phyloP scores from a whole-genome alignment of 2,329 filamentous ascomycete genomes.

The Alternaria viburni region DNA sequence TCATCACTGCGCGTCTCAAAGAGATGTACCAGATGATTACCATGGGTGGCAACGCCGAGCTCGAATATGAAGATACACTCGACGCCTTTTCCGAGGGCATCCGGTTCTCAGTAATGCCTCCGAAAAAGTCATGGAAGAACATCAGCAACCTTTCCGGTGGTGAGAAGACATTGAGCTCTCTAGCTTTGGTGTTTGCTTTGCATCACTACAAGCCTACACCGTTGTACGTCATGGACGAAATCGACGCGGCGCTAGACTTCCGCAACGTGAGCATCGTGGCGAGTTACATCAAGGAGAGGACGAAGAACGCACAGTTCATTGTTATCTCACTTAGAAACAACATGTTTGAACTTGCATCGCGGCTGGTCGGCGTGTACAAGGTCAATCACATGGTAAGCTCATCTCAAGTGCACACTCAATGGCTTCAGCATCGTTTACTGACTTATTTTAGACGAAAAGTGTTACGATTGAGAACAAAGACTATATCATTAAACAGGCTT shows the following conservation, averaged over 20 bases:
- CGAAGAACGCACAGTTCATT: conserved; percentile 99
- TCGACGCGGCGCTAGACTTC: conserved; percentile 97
- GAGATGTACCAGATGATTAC: conserved; percentile 99
- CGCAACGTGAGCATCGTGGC: conserved; percentile 98
- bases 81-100: conserved; percentile 98
- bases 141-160: conserved; percentile 95
- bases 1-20: conserved; percentile 91
- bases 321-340: conserved; percentile 98
- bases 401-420: background rate
- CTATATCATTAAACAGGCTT: conserved; percentile 44
- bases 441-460: conserved; percentile 57
- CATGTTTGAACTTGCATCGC: conserved; percentile 98
- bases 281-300: conserved; percentile 98
- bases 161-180: conserved; percentile 92
- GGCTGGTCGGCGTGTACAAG: conserved; percentile 97
- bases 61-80: conserved; percentile 93
- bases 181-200: conserved; percentile 95
- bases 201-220: conserved; percentile 99
- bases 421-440: conserved; percentile 7
- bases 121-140: conserved; percentile 99
- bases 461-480: conserved; percentile 61
- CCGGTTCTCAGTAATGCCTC: conserved; percentile 97
- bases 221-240: conserved; percentile 99
- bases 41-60: conserved; percentile 97
- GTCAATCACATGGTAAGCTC: conserved; percentile 86